phyloP scores from a whole-genome alignment of 805 yeast species.

The Candida piceae region DNA sequence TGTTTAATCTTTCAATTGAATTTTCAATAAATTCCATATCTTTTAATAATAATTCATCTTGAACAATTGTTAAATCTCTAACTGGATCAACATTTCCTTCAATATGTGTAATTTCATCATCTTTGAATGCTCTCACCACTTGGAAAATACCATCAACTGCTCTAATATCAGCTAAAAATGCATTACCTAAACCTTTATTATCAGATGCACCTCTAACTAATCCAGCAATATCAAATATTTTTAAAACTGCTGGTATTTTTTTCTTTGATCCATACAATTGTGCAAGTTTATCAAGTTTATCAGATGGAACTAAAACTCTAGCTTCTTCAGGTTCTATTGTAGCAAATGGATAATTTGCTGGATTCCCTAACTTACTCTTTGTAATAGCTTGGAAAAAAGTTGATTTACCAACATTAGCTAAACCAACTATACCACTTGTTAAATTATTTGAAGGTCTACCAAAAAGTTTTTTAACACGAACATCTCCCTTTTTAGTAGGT shows the following conservation, averaged over 20 bases:
- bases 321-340: conserved; percentile 73
- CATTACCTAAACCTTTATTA: conserved; percentile 74
- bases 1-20: conserved; percentile 51
- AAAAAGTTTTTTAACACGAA: conserved; percentile 14
- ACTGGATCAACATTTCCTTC: conserved; percentile 61
- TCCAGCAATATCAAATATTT: conserved; percentile 67
- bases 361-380: conserved; percentile 55
- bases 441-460: conserved; percentile 33
- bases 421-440: conserved; percentile 48
- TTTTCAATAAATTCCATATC: conserved; percentile 74
- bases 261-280: conserved; percentile 44
- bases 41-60: conserved; percentile 59
- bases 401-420: conserved; percentile 65
- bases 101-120: conserved; percentile 62
- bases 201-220: conserved; percentile 57
- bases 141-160: conserved; percentile 71
- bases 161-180: conserved; percentile 61
- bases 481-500: conserved; percentile 6
- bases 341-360: conserved; percentile 70
- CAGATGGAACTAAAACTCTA: conserved; percentile 46
- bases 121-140: conserved; percentile 60
- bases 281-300: conserved; percentile 43
- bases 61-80: conserved; percentile 58
- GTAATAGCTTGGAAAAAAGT: conserved; percentile 60
- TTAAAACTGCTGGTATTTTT: conserved; percentile 49